Evolutionary conservation across 73 alveolate species (phyloP).

Genomic region (Uronychia binucleata): DNA sequence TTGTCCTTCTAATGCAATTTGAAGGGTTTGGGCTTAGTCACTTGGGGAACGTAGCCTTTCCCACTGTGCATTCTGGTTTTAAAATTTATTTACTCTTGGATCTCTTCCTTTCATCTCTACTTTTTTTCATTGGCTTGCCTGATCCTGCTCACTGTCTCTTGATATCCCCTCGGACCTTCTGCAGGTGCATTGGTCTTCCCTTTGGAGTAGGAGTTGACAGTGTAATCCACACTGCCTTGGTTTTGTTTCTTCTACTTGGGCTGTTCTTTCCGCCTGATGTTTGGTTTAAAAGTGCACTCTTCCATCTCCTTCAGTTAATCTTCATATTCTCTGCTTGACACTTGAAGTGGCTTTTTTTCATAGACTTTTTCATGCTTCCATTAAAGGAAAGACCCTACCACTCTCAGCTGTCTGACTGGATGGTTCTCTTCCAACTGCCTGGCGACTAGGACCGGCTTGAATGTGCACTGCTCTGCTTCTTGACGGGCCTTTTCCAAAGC

Average conservation of each 20-base stretch:
- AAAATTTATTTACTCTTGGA: conserved; percentile 6
- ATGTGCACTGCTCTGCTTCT: neutral
- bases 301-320: conserved; percentile 9
- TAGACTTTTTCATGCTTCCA: neutral
- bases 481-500: neutral
- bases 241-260: neutral
- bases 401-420: neutral
- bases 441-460: neutral
- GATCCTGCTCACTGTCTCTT: conserved; percentile 28
- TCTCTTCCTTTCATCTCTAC: conserved; percentile 11
- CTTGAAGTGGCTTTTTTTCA: neutral
- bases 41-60: conserved; percentile 34
- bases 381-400: too few species aligned
- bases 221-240: neutral
- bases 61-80: neutral
- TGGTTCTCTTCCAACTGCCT: neutral
- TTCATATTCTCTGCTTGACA: conserved; percentile 2
- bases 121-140: conserved; percentile 32
- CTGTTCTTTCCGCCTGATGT: neutral
- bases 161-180: conserved; percentile 41
- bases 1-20: neutral
- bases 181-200: neutral
- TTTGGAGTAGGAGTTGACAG: neutral
- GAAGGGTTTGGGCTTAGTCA: conserved; percentile 24
- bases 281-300: conserved; percentile 54